phyloP scores from a whole-genome alignment of 2,329 filamentous ascomycete species.

The Magnaporthiopsis poae region DNA sequence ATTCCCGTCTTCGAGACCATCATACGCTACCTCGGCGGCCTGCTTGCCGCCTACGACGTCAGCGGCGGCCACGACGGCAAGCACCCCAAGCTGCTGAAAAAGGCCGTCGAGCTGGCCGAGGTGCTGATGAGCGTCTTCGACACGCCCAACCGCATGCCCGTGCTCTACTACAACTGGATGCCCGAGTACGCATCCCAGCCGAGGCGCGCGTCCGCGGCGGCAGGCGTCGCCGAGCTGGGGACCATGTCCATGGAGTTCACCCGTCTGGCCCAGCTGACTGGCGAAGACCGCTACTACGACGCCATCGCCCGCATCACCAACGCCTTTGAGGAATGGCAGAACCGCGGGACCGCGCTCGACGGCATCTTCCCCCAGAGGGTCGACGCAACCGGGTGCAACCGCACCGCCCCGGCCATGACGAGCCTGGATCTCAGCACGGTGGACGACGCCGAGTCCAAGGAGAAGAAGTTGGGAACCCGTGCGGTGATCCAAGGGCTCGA shows the following conservation, averaged over 20 bases:
- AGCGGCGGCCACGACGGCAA: constrained; percentile 48
- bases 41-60: constrained; percentile 79
- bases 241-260: constrained; percentile 84
- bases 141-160: constrained; percentile 87
- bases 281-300: constrained; percentile 76
- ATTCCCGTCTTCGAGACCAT: constrained; percentile 91
- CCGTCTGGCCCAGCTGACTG: constrained; percentile 74
- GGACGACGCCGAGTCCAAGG: constrained; percentile 13
- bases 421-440: constrained; percentile 21
- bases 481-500: not conserved
- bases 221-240: constrained; percentile 62
- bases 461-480: constrained; percentile 1
- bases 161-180: constrained; percentile 70
- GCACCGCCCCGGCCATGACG: constrained; percentile 29
- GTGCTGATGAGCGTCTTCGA: constrained; percentile 77
- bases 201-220: constrained; percentile 47
- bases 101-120: constrained; percentile 70
- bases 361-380: constrained; percentile 73
- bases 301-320: constrained; percentile 78
- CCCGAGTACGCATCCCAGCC: constrained; percentile 54
- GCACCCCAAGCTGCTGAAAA: constrained; percentile 61
- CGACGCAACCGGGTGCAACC: constrained; percentile 71
- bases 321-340: constrained; percentile 65
- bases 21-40: constrained; percentile 81
- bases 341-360: constrained; percentile 55